A percentile compares a stretch with the other conserved stretches of the same genome.
Evolutionary conservation across 805 yeast species (phyloP).

Genomic region (Spathaspora hagerdaliae): DNA sequence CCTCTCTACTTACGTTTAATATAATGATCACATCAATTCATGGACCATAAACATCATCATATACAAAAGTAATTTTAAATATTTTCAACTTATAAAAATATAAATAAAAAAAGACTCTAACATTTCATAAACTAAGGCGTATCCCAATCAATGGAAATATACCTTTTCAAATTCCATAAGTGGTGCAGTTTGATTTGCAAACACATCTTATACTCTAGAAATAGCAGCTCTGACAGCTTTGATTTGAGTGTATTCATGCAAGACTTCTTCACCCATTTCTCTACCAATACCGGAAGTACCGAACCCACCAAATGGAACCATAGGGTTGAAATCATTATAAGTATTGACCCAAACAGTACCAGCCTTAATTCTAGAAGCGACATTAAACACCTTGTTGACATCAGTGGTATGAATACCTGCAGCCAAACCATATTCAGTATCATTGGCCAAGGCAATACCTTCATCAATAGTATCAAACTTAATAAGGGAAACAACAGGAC

Average conservation of each 20-base stretch:
- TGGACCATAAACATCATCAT: no score
- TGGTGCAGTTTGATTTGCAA: no score
- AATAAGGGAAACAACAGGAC: constrained; percentile 84
- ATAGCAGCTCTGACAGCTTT: constrained; percentile 67
- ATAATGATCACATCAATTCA: no score
- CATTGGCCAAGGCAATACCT: constrained; percentile 73
- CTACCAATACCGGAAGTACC: constrained; percentile 91
- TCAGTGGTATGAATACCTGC: constrained; percentile 85
- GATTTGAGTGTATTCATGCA: constrained; percentile 78
- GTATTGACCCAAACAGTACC: constrained; percentile 94
- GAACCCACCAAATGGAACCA: constrained; percentile 91
- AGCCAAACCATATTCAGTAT: constrained; percentile 79
- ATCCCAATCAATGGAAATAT: no score
- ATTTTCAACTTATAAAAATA: no score
- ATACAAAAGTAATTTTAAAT: no score
- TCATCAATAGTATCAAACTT: constrained; percentile 83
- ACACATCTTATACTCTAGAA: not conserved
- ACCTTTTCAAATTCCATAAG: no score
- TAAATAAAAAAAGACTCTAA: no score
- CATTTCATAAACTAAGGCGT: no score
- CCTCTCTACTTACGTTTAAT: no score
- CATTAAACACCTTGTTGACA: constrained; percentile 70
- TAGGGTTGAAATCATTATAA: constrained; percentile 81
- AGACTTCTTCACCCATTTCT: constrained; percentile 86
- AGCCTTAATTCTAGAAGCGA: constrained; percentile 69